phyloP scores from a whole-genome alignment of 257 asterid species.

The Solanum dulcamara region DNA sequence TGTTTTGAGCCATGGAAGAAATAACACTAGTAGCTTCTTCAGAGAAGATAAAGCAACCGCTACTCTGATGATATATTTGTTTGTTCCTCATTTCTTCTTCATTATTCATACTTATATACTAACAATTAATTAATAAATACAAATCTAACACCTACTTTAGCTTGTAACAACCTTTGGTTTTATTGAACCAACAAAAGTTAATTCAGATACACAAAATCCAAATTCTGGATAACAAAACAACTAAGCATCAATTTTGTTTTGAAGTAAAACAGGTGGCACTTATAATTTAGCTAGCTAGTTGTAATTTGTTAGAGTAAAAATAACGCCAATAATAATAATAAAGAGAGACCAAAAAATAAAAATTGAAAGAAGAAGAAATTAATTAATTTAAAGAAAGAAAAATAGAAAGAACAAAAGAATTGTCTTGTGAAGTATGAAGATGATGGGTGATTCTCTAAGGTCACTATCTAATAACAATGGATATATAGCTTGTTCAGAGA shows the following conservation, averaged over 20 bases:
- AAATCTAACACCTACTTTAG: constrained; percentile 2
- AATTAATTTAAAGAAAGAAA: no score
- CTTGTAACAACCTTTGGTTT: constrained; percentile 17
- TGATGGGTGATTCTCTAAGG: constrained; percentile 19
- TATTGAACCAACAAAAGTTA: constrained; percentile 13
- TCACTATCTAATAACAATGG: constrained; percentile 28
- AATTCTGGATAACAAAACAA: constrained; percentile 13
- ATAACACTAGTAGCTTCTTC: constrained; percentile 34
- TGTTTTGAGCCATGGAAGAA: constrained; percentile 31
- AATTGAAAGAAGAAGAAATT: background rate
- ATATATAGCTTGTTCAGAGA: constrained; percentile 8
- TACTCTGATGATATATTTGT: background rate
- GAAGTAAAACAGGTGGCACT: constrained; percentile 24
- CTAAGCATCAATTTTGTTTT: background rate
- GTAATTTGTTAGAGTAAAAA: background rate
- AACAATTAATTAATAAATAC: background rate
- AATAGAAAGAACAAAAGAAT: no score
- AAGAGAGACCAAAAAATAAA: background rate
- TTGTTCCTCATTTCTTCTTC: constrained; percentile 1
- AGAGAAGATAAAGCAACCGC: constrained; percentile 35
- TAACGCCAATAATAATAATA: background rate
- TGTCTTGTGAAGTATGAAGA: constrained; percentile 13
- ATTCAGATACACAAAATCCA: constrained; percentile 17
- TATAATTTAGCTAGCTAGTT: background rate
- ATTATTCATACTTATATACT: constrained; percentile 11